Evolutionary conservation across 2,329 filamentous ascomycete genomes (phyloP), one percentile per base, ranked within the genome.

Genomic region (Penicillium sp.): DNA sequence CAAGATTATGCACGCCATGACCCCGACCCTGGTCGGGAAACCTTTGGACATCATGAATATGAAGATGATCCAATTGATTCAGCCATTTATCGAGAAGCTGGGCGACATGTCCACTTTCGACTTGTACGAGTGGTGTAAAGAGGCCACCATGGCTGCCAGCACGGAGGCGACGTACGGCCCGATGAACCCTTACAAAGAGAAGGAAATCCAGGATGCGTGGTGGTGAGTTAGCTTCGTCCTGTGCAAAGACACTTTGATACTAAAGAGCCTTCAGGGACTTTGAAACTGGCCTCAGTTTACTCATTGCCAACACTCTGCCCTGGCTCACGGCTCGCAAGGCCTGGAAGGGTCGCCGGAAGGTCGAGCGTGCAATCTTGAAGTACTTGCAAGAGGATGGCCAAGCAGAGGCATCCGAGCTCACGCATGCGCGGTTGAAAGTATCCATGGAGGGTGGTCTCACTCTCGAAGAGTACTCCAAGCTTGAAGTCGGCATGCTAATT

Each of bases 351-450:
- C 72, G 79, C 1, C 65, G 77, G 55, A 66, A 61, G 16, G 19
- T 82, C 6, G 67, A 69, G 3, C 50, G 65, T 9, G 77, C 74
- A 46, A 75, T 79, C 36, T 35, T 71, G 16, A 49, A 68, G 18
- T 84, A 83, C 62, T 79, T 79, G 50, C 62, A 71, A 54, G 68
- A 64, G 1, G 70, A 69, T 1, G 77, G 77, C 0, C 73, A 79
- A 3, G 50, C 76, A n/a, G 62, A 76, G 11, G 76, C 70, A 5
- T 72, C 70, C 0, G 51, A 66, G n/a, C 36, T 73, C 9, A 59
- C 66, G 0, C 53, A 65, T 7, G 41, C 53, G 1, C 63, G 70
- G 14, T 66, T 62, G 50, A 55, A 65, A 9, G 51, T 41, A 10
- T 39, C 59, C 10, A 40, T 54, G 3, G 58, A 64, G 13, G 60